Base-by-base conservation (phyloP, 805 yeast species). In the Pichia californica region DNA sequence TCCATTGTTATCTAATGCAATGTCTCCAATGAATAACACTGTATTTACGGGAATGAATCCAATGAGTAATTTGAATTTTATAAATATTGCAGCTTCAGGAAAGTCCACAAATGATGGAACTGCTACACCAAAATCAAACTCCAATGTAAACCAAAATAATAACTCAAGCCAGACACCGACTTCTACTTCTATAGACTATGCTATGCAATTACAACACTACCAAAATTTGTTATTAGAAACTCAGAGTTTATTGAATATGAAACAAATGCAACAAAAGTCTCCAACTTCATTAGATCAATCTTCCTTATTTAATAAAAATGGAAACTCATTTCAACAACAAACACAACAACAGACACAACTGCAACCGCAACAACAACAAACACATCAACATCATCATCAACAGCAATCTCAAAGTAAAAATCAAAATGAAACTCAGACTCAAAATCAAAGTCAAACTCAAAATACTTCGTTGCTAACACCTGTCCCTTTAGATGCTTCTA, bases 181-280 rank as follows among this genome's bases (percentile, higher is more conserved):
- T 2, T 50, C 56, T 7, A 54, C 62, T 1, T 59, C 66, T n/a
- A 52, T 57, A 6, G 65, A 63, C 33, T 62, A 55, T 43, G 55
- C 59, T 8, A 29, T 56, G n/a, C 67, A 62, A 30, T 40, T 61
- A 16, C 66, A 61, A 36, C 67, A 61, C 36, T 62, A 62, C 38
- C 65, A 61, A 26, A 58, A 56, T 32, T 44, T 62, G 36, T 38
- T 62, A 33, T 21, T 58, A 49, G 67, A 62, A 30, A 53, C 63
- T 5, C 62, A 57, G 33, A 46, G 52, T 13, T 36, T 52, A 41
- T 37, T 51, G 35, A 49, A 49, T 33, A 46, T 48, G 46, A 47
- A 52, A 19, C 50, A 46, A n/a, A 46, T 41, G 29, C 45, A 41
- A 15, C 41, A 43, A n/a, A 43, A 43, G 26, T 25, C 37, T 8